Conservation (phyloP, 805 yeast genomes). For the Candida ipomoeae region DNA sequence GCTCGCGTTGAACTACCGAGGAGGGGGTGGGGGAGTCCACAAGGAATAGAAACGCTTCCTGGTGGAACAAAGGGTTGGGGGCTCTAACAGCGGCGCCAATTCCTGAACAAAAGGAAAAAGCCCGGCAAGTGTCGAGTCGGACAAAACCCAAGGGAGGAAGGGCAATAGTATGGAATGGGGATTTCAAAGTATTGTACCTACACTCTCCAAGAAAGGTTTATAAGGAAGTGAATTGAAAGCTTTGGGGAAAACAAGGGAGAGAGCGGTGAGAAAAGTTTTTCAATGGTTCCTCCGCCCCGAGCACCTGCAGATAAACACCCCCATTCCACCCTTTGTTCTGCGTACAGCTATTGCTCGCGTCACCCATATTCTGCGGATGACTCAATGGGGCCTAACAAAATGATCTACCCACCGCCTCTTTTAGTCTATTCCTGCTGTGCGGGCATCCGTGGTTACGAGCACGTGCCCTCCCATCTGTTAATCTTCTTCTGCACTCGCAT, state of each 20-base stretch:
- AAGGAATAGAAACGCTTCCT: slow-evolving; percentile 4
- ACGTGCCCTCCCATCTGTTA: no score
- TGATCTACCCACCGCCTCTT: not conserved
- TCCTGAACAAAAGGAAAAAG: not conserved
- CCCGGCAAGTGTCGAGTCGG: not conserved
- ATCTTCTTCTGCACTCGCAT: no score
- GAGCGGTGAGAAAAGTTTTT: slow-evolving; percentile 1
- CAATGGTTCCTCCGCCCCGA: not conserved
- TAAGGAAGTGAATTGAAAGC: slow-evolving; percentile 4
- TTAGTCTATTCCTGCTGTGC: no score
- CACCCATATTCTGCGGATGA: not conserved
- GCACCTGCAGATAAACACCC: not conserved
- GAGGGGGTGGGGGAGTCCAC: not conserved
- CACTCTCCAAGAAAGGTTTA: slow-evolving; percentile 6
- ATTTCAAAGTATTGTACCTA: slow-evolving; percentile 4
- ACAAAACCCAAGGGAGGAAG: slow-evolving; percentile 5
- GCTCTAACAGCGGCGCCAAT: slow-evolving; percentile 4
- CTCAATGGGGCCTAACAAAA: not conserved
- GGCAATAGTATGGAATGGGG: slow-evolving; percentile 5
- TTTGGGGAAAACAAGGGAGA: not conserved
- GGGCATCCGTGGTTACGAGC: no score
- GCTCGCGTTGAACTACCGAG: slow-evolving; percentile 24
- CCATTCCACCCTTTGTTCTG: not conserved
- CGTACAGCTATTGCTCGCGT: not conserved
- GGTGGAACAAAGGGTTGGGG: slow-evolving; percentile 3